Evolutionary conservation across 2,329 filamentous ascomycete genomes (phyloP).

Genomic region (Diaporthe sp.): DNA sequence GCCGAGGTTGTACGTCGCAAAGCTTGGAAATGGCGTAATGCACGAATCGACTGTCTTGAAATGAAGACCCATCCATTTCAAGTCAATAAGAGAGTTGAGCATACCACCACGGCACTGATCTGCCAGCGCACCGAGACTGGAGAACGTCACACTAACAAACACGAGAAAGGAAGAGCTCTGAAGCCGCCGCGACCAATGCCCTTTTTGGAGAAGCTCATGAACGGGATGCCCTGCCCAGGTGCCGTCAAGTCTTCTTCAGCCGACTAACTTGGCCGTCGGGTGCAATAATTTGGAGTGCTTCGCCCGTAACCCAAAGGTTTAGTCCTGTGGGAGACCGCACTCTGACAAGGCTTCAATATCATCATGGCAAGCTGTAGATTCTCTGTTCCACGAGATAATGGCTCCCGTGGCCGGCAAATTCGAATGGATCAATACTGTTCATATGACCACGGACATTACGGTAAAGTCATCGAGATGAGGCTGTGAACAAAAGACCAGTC

Average conservation of each 20-base stretch:
- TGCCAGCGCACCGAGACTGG: neutral
- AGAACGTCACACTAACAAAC: neutral
- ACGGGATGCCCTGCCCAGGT: neutral
- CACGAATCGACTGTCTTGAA: neutral
- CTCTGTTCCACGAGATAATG: neutral
- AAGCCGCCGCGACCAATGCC: neutral
- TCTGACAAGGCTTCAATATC: neutral
- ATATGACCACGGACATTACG: neutral
- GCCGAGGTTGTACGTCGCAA: neutral
- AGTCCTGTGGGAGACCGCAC: neutral
- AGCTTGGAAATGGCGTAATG: neutral
- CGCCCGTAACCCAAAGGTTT: neutral
- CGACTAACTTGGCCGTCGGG: neutral
- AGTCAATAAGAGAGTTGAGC: neutral
- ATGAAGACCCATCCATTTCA: neutral
- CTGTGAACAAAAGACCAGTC: neutral
- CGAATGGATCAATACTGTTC: neutral
- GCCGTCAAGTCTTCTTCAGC: neutral
- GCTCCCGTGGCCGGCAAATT: neutral
- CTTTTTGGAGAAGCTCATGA: neutral
- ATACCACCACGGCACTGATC: neutral
- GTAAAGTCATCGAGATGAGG: neutral
- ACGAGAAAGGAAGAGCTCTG: neutral
- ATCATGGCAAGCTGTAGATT: neutral
- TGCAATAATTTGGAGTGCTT: too few relatives aligned